phyloP scores from a whole-genome alignment of 805 yeast genomes.

The Starmerella khaoyaiensis region DNA sequence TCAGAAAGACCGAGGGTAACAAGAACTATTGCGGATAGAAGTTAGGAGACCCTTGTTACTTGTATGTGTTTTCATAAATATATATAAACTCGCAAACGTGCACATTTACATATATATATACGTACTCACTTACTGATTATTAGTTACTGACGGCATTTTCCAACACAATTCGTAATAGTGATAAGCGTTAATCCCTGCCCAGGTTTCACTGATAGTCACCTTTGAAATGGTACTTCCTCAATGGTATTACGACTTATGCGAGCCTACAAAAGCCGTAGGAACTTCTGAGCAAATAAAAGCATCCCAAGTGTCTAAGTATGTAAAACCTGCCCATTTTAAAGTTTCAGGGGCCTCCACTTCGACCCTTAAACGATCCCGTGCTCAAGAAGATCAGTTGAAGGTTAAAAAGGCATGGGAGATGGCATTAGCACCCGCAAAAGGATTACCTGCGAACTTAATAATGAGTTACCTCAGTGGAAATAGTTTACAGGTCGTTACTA shows the following conservation, averaged over 20 bases:
- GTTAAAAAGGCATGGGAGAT: constrained; percentile 70
- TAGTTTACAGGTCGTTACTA: constrained; percentile 77
- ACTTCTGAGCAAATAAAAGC: constrained; percentile 3
- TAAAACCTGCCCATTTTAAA: constrained; percentile 8
- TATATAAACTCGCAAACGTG: neutral
- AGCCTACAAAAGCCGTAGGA: constrained; percentile 18
- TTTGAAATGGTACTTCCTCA: constrained; percentile 15
- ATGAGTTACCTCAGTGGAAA: constrained; percentile 93
- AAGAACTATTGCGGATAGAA: neutral
- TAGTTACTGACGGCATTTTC: too few species aligned
- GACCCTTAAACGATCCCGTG: constrained; percentile 7
- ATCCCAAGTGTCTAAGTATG: constrained; percentile 9
- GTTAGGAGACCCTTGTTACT: neutral
- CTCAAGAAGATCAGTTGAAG: constrained; percentile 23
- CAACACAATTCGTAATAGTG: neutral
- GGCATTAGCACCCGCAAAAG: constrained; percentile 69
- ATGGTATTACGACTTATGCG: constrained; percentile 24
- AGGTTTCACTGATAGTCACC: too few species aligned
- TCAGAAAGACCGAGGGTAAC: neutral
- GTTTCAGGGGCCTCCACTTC: neutral
- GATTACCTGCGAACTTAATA: constrained; percentile 76
- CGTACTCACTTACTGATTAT: too few species aligned
- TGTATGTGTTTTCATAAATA: too few species aligned
- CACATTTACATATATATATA: neutral
- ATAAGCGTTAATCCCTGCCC: too few species aligned